phyloP scores from a whole-genome alignment of 2,329 filamentous ascomycete species.

The Fulvia fulva region DNA sequence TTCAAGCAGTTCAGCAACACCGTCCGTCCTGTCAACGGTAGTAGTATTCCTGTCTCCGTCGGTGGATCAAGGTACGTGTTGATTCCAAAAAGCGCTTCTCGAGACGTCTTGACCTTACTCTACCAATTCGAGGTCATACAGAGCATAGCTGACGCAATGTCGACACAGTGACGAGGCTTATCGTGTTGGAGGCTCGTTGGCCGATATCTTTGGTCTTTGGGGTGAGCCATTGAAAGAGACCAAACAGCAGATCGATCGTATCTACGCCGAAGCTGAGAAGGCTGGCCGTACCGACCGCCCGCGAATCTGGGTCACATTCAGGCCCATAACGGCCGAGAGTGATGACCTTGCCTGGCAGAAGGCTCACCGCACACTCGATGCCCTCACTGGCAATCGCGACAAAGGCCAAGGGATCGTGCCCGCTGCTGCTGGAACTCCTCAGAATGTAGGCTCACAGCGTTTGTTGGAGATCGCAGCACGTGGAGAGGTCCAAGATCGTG shows the following conservation, averaged over 20 bases:
- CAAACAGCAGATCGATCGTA: constrained; percentile 58
- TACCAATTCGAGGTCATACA: too few relatives aligned
- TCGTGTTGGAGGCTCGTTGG: constrained; percentile 55
- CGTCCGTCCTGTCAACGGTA: constrained; percentile 52
- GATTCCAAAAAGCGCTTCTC: too few relatives aligned
- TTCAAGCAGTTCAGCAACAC: constrained; percentile 57
- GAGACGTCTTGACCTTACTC: too few relatives aligned
- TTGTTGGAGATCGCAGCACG: constrained; percentile 55
- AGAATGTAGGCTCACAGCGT: constrained; percentile 58
- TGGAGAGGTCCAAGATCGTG: constrained; percentile 58
- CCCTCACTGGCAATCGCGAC: constrained; percentile 43
- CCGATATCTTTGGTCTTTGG: constrained; percentile 62
- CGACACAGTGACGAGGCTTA: constrained; percentile 50
- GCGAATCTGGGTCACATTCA: constrained; percentile 62
- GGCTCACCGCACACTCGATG: constrained; percentile 54
- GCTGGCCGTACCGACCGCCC: constrained; percentile 55
- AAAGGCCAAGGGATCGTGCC: constrained; percentile 22
- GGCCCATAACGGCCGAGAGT: constrained; percentile 58
- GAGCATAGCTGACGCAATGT: neutral
- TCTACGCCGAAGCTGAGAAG: constrained; percentile 57
- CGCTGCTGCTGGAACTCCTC: constrained; percentile 40
- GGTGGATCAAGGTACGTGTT: constrained; percentile 48
- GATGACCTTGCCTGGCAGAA: constrained; percentile 61
- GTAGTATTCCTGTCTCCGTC: constrained; percentile 54
- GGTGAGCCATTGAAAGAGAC: constrained; percentile 62